phyloP scores from a whole-genome alignment of 78 protist genomes.

The Dictyostelium firmibasis region DNA sequence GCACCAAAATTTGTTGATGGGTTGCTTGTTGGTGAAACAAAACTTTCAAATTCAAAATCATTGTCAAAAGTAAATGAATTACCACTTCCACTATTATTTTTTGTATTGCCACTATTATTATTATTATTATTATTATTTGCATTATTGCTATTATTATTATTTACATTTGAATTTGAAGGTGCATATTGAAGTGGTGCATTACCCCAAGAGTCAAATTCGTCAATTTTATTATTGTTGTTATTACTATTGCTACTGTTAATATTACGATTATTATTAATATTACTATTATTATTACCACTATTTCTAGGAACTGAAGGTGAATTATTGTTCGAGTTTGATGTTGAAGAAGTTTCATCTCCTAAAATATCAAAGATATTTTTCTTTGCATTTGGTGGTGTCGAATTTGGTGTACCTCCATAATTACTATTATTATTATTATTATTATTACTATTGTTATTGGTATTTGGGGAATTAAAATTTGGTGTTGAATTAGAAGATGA shows the following conservation, averaged over 20 bases:
- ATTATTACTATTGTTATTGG: background rate
- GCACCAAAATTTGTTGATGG: background rate
- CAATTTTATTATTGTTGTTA: background rate
- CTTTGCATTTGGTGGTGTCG: constrained; percentile 1
- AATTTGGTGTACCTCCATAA: background rate
- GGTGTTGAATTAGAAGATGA: constrained; percentile 1
- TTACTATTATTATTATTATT: background rate
- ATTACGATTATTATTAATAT: background rate
- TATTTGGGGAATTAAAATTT: background rate
- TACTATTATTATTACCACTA: background rate
- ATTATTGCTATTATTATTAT: background rate
- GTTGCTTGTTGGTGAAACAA: constrained; percentile 12
- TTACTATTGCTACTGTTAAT: background rate
- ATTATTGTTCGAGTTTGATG: background rate
- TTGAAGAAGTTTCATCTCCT: background rate
- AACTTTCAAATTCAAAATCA: background rate
- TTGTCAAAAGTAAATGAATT: background rate
- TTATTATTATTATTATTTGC: constrained; percentile 19
- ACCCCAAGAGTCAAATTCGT: background rate
- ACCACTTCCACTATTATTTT: background rate
- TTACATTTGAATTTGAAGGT: background rate
- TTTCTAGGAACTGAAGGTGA: background rate
- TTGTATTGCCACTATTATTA: background rate
- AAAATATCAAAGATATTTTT: constrained; percentile 8
- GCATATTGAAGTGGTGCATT: background rate